These are phyloP conservation scores for Sphenostylis stenocarpa DNA, from an alignment of 306 rosid genomes.

Conservation along the genomic window DNA sequence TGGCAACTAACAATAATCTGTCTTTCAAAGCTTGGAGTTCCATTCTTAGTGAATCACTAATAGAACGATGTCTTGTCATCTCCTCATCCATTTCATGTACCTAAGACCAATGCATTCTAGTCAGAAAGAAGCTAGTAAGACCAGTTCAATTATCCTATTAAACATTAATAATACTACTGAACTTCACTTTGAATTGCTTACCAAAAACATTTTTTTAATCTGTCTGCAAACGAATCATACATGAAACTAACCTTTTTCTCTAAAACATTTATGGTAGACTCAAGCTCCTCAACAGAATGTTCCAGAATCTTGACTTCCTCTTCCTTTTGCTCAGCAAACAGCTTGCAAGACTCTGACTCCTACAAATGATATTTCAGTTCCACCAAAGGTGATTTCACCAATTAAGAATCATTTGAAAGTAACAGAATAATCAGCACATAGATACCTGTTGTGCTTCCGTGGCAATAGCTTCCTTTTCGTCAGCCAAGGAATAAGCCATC, in stretches of 20 bases:
- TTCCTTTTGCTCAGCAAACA: conserved; percentile 86
- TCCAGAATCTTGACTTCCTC: conserved; percentile 95
- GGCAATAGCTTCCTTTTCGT: conserved; percentile 91
- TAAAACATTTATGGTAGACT: conserved; percentile 83
- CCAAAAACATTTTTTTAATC: not conserved
- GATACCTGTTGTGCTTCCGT: conserved; percentile 83
- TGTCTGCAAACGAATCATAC: not conserved
- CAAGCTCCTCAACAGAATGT: conserved; percentile 92
- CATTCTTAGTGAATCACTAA: conserved; percentile 71
- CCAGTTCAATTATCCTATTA: conserved; percentile 10
- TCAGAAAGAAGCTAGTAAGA: conserved; percentile 17
- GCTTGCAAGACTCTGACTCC: conserved; percentile 86
- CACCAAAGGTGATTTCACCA: conserved; percentile 26
- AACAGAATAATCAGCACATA: conserved; percentile 21
- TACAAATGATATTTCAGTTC: conserved; percentile 38
- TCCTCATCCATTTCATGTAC: conserved; percentile 86
- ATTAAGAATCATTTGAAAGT: conserved; percentile 16
- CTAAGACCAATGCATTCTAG: conserved; percentile 36
- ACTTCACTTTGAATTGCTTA: not conserved
- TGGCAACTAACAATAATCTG: conserved; percentile 66
- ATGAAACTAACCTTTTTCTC: conserved; percentile 77
- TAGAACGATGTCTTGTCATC: conserved; percentile 71
- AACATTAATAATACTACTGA: not conserved
- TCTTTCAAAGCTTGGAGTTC: conserved; percentile 72
- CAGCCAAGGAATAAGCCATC: conserved; percentile 74